Base-by-base conservation (phyloP, 768 basidiomycete genomes). In the Calocybe gangraenosa region DNA sequence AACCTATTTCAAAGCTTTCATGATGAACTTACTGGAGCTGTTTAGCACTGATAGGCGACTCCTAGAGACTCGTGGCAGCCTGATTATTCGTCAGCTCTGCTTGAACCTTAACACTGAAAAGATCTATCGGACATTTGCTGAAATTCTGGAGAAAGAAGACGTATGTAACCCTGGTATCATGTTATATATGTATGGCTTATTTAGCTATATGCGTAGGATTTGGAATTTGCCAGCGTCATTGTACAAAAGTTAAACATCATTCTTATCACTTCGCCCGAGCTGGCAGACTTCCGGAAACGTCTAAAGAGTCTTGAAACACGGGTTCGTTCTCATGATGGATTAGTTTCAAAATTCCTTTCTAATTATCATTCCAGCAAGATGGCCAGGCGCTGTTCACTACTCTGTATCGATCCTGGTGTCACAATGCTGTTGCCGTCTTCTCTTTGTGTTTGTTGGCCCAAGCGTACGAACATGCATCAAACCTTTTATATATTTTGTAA, bases 401-500 rank as follows among this genome's bases (percentile, higher is more conserved):
- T 0, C 69, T 99, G 2, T 99, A 99, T 58, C 78, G 92, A 15
- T 98, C 93, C 15, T 99, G 96, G 96, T 98, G 93, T 61, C 96
- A 99, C 56, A 97, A 97, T 58, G 89, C 95, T 1, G 94, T 98
- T 34, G 87, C 96, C 0, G 92, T 92, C 1, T 96, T 99, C 60
- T 92, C 96, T 1, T 75, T 99, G 5, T 99, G 96, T 63, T 74
- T 99, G 21, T 74, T 99, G 19, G 96, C 96, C 4, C 96, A 99
- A 62, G 95, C 96, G 2, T 99, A 99, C 55, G 96, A 99, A 62
- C 96, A 99, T 64, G 96, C 95, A 1, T 95, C 92, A 17, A 97
- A 94, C 62, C 75, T 99, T 3, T 73, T 99, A 14, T 85, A 91
- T 50, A 98, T 96, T 48, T 97, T 99, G 95, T 93, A 60, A 49